Percentiles rank a stretch among this genome's conserved stretches.
Evolutionary conservation across 345 rosid species (phyloP).

Genomic region (Adansonia digitata): DNA sequence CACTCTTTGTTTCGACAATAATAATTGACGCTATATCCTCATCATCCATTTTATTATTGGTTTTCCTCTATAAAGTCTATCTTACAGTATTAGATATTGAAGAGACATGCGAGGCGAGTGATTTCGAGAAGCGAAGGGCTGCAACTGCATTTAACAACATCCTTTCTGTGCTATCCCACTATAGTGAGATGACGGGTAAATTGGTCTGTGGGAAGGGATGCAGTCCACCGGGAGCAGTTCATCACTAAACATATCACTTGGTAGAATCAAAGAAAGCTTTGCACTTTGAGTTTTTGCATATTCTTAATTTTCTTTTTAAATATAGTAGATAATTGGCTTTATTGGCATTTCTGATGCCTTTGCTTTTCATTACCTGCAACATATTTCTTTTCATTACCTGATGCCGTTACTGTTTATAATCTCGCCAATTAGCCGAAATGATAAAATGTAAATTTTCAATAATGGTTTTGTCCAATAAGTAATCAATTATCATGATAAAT

Average conservation of each 20-base stretch:
- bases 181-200: conserved; percentile 59
- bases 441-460: too few relatives aligned
- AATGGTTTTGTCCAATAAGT: too few relatives aligned
- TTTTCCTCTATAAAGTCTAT: too few relatives aligned
- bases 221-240: conserved; percentile 46
- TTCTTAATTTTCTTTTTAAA: conserved; percentile 27
- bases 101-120: conserved; percentile 71
- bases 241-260: conserved; percentile 76
- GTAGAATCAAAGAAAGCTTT: conserved; percentile 99
- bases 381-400: too few relatives aligned
- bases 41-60: too few relatives aligned
- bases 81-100: conserved; percentile 50
- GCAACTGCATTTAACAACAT: conserved; percentile 43
- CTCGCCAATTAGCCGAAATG: too few relatives aligned
- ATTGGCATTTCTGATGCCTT: conserved; percentile 26
- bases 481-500: too few relatives aligned
- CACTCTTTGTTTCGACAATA: not conserved
- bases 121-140: conserved; percentile 61
- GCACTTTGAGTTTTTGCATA: conserved; percentile 89
- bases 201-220: conserved; percentile 57
- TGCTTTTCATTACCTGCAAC: conserved; percentile 5
- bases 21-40: not conserved
- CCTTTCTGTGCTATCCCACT: conserved; percentile 55
- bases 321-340: conserved; percentile 9
- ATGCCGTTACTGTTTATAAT: too few relatives aligned